Base-by-base conservation (phyloP, 768 basidiomycete genomes). In the Coprinopsis cinerea region DNA sequence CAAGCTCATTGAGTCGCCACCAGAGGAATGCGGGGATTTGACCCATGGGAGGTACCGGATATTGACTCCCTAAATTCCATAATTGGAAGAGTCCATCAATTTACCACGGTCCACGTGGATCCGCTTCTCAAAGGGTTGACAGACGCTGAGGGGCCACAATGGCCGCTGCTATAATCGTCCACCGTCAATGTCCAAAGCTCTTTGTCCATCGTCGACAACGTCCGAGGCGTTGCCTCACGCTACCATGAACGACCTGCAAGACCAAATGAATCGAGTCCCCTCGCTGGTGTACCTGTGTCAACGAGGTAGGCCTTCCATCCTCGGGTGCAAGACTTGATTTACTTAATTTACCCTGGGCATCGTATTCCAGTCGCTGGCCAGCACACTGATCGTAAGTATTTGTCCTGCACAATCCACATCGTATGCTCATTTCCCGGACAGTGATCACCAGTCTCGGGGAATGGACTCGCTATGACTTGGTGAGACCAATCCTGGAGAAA, bases 401-500 rank as follows among this genome's bases (percentile, higher is more conserved):
- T 47, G n/a, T 18, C 23, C 14, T 44, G 17, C 4, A n/a, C 2
- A 17, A 37, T 2, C 44, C 49, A 49, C 39, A 57, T 53, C 35
- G 10, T 4, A 18, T 26, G 4, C 11, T 34, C 23, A 52, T 42
- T 9, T 45, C 18, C 17, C 13, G n/a, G 26, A 2, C 20, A 42
- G 27, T 56, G 90, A 82, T 89, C 55, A 66, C 67, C 44, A 78
- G 78, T 59, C 68, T 92, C 22, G 85, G 85, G 53, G 74, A 76
- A 44, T 53, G 88, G 57, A 78, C 77, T 50, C 85, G 79, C 63
- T n/a, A n/a, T n/a, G 69, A 75, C 37, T 71, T 90, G 44, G 76
- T 85, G 53, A 78, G 76, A 60, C 90, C 88, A 37, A 81, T 92
- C 37, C 71, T 92, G 52, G 80, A 85, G 59, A 76, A 77, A 57